Evolutionary conservation across 345 rosid genomes (phyloP).

Genomic region (Syzygium jambos): DNA sequence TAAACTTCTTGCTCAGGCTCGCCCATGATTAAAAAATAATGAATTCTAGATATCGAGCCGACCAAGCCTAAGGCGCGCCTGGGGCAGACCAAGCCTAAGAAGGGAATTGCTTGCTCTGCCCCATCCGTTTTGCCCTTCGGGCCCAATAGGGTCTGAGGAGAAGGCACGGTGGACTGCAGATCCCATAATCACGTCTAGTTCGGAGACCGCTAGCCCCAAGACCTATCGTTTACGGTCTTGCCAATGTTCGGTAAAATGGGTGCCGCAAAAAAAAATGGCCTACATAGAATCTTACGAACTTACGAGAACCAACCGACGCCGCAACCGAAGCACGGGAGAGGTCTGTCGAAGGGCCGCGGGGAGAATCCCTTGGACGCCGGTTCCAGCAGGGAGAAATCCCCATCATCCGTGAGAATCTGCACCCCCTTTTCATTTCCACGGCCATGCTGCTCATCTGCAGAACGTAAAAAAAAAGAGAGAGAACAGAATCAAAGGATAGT

Average conservation of each 20-base stretch:
- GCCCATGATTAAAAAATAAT: not conserved
- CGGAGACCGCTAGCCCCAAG: not conserved
- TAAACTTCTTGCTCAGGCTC: not conserved
- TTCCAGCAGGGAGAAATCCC: conserved; percentile 7
- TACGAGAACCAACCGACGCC: conserved; percentile 26
- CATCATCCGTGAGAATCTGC: not conserved
- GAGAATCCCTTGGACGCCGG: not conserved
- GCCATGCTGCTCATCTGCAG: conserved; percentile 1
- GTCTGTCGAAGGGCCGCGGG: conserved; percentile 1
- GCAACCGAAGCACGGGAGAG: conserved; percentile 19
- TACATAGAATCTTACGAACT: not conserved
- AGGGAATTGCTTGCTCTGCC: not conserved
- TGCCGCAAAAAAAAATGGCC: not conserved
- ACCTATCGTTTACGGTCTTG: not conserved
- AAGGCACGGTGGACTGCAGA: fast-evolving
- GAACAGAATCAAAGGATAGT: not conserved
- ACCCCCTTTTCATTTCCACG: not conserved
- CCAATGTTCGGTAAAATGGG: not conserved
- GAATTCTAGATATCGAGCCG: not conserved
- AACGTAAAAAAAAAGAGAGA: not conserved
- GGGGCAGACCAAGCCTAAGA: not conserved
- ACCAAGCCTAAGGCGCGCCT: not conserved
- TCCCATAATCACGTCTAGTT: not conserved
- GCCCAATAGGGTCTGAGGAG: fast-evolving
- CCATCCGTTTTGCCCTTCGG: not conserved